A percentile compares a stretch with the other conserved stretches of the same genome.
Conservation (phyloP, 2,329 filamentous ascomycete species). For the Cladophialophora immunda region DNA sequence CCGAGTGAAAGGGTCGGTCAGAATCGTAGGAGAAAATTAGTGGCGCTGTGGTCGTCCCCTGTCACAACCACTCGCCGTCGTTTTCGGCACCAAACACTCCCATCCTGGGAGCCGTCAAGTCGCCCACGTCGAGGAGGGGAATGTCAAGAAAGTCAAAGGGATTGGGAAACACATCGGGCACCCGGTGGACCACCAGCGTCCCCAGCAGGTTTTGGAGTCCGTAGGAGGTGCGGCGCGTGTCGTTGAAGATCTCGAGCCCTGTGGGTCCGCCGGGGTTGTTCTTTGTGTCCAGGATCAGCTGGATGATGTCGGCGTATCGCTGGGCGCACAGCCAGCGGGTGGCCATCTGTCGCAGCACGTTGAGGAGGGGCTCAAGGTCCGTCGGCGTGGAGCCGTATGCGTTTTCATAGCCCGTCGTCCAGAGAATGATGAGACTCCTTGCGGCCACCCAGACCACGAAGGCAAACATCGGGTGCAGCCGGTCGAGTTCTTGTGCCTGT, state of each 20-base stretch:
- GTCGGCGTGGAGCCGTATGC: conserved; percentile 19
- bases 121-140: conserved; percentile 9
- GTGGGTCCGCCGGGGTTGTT: conserved; percentile 25
- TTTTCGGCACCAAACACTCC: conserved; percentile 20
- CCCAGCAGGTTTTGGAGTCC: conserved; percentile 25
- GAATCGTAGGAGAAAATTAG: neutral
- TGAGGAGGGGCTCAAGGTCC: conserved; percentile 22
- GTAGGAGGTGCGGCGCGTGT: conserved; percentile 27
- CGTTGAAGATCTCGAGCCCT: conserved; percentile 25
- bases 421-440: conserved; percentile 29
- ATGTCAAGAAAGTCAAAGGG: conserved; percentile 27
- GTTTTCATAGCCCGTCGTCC: conserved; percentile 23
- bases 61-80: conserved; percentile 26
- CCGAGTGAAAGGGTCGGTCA: no score
- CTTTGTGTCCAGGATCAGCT: conserved; percentile 27
- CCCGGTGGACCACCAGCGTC: neutral
- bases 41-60: no score
- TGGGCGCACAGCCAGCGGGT: conserved; percentile 23
- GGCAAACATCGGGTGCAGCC: conserved; percentile 22
- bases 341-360: conserved; percentile 24
- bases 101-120: conserved; percentile 17
- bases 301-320: conserved; percentile 26
- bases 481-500: conserved; percentile 19
- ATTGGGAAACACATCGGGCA: conserved; percentile 9
- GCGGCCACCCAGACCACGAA: conserved; percentile 26